A percentile compares a stretch with the other conserved stretches of the same genome.
These are phyloP conservation scores for Priceomyces melissophilus DNA, from an alignment of 805 yeast genomes.

Conservation along the genomic window DNA sequence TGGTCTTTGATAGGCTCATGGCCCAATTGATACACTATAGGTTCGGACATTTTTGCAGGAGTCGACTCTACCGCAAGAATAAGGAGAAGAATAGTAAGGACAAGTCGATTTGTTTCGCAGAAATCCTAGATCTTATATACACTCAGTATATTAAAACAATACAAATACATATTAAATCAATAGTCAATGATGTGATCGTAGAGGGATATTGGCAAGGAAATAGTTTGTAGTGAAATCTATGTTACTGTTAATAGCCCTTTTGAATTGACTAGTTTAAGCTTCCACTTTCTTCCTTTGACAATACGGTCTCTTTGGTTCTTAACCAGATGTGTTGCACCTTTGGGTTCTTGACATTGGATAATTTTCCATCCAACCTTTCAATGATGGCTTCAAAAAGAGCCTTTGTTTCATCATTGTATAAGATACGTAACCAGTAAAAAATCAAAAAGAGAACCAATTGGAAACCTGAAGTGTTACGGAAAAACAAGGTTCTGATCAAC, in stretches of 20 bases:
- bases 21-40: conserved; percentile 61
- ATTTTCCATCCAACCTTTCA: conserved; percentile 40
- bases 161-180: too few species aligned
- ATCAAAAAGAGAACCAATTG: conserved; percentile 54
- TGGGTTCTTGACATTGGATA: conserved; percentile 42
- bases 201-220: too few species aligned
- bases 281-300: conserved; percentile 19
- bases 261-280: too few species aligned
- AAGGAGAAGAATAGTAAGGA: not conserved
- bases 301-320: conserved; percentile 28
- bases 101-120: not conserved
- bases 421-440: conserved; percentile 70
- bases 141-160: too few species aligned
- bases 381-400: conserved; percentile 40
- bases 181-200: too few species aligned
- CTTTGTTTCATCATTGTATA: conserved; percentile 49
- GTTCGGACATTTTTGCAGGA: conserved; percentile 22
- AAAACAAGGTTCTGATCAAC: conserved; percentile 53
- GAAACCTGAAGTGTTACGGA: conserved; percentile 68
- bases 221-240: too few species aligned
- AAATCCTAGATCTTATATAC: not conserved
- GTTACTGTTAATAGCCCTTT: too few species aligned
- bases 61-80: conserved; percentile 13
- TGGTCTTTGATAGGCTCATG: conserved; percentile 89
- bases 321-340: conserved; percentile 37